Base-by-base conservation (phyloP, 78 protist genomes). In the Acrasis kona region DNA sequence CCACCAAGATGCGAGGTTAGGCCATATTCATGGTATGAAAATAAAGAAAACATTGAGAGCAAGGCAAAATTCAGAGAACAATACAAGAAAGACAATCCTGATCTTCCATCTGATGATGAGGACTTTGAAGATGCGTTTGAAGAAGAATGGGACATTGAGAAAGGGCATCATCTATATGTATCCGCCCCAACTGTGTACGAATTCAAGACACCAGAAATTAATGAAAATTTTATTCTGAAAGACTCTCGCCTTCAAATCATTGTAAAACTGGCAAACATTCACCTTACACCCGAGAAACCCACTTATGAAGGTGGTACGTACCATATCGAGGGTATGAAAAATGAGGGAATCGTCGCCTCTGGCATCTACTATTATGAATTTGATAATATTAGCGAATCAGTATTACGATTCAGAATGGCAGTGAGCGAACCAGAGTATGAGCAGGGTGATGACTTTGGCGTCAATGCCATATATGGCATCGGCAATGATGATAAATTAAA, bases 261-360 rank as follows among this genome's bases (percentile, higher is more conserved):
- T 30, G 87, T 83, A 31, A 83, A 83, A 74, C 32, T 77, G 72
- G 87, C 83, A 4, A 70, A 77, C 50, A 67, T 77, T 32, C 41
- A 3, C 28, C 77, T 83, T 57, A 76, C 78, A 0, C 82, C 81
- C 7, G 81, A 74, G 12, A 66, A 61, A 4, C 81, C 86, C 12
- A 66, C 10, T 0, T 82, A 68, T 50, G 12, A 78, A 10, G 86
- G 86, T 7, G 86, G 86, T 28, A 9, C 2, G 10, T 82, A 82
- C 84, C 86, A 82, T 50, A 69, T 82, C 29, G 86, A 82, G n/a
- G 86, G 86, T 6, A 70, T 82, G 84, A 36, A 38, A 41, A 70
- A 78, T 41, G 86, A 82, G 0, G 2, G 74, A 12, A 82, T 82
- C 41, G 83, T 82, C 8, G 74, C 78, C 10, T 57, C 83, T 2